phyloP scores from a whole-genome alignment of 257 asterid genomes.

The Craterostigma plantagineum region DNA sequence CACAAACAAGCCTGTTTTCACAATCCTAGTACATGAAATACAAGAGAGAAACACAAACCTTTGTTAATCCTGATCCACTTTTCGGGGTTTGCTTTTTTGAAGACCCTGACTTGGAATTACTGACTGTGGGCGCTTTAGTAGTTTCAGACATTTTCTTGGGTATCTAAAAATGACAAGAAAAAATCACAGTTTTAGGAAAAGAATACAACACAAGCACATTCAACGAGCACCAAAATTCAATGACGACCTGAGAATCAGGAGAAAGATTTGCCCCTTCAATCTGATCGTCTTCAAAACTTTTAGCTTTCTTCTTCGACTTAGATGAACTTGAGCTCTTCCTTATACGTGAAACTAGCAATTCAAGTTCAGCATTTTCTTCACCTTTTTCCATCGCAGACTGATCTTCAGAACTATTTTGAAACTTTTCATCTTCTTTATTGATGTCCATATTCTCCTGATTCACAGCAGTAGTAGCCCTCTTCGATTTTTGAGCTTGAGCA shows the following conservation, averaged over 20 bases:
- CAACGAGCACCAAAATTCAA: too few relatives aligned
- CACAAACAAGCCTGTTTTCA: too few relatives aligned
- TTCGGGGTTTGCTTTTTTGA: constrained; percentile 37
- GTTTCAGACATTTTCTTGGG: constrained; percentile 26
- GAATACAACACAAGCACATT: constrained; percentile 6
- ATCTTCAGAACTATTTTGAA: constrained; percentile 36
- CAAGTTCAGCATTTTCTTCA: constrained; percentile 37
- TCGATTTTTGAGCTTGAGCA: constrained; percentile 29
- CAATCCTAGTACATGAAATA: not conserved
- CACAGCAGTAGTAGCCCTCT: constrained; percentile 12
- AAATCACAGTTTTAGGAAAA: not conserved
- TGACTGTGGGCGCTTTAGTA: not conserved
- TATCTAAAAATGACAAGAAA: constrained; percentile 21
- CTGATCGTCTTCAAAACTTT: constrained; percentile 18
- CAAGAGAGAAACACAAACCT: constrained; percentile 26
- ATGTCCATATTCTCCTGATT: constrained; percentile 10
- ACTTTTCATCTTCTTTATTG: constrained; percentile 18
- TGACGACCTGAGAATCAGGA: constrained; percentile 33
- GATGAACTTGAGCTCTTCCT: constrained; percentile 30
- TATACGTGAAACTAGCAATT: constrained; percentile 24
- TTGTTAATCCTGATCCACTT: constrained; percentile 35
- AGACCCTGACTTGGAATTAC: constrained; percentile 20
- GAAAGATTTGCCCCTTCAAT: constrained; percentile 17
- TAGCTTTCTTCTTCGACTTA: constrained; percentile 44
- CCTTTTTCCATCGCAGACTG: constrained; percentile 19